Percentiles rank a stretch among this genome's conserved stretches.
Evolutionary conservation across 2,329 filamentous ascomycete genomes (phyloP).

Genomic region (Trichoderma asperellum): DNA sequence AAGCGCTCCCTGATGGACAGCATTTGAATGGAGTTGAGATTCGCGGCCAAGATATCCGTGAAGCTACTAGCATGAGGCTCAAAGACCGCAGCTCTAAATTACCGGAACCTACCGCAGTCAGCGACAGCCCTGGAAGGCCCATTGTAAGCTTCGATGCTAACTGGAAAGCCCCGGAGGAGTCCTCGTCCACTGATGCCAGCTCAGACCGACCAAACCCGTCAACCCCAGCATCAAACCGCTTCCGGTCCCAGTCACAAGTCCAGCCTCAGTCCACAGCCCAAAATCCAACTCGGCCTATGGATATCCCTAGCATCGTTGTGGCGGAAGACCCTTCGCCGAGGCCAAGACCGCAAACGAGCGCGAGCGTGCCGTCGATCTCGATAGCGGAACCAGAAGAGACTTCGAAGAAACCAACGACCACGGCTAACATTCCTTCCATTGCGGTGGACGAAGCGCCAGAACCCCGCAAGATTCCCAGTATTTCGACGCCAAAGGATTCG

Average conservation of each 20-base stretch:
- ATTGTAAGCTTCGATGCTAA: conserved; percentile 95
- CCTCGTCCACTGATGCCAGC: conserved; percentile 66
- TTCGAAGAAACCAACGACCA: conserved; percentile 37
- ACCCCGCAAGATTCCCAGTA: conserved; percentile 48
- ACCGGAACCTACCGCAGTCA: conserved; percentile 87
- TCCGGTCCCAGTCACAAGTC: conserved; percentile 25
- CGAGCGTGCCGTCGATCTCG: conserved; percentile 44
- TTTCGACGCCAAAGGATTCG: conserved; percentile 52
- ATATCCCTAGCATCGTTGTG: conserved; percentile 60
- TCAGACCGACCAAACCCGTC: conserved; percentile 46
- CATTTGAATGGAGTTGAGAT: conserved; percentile 82
- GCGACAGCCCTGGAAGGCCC: conserved; percentile 84
- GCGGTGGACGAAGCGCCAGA: conserved; percentile 43
- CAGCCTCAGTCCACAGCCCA: conserved; percentile 28
- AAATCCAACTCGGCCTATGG: conserved; percentile 43
- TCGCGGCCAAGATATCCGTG: conserved; percentile 82
- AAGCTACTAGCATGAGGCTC: conserved; percentile 86
- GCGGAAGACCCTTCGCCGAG: conserved; percentile 50
- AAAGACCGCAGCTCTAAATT: conserved; percentile 86
- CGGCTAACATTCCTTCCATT: conserved; percentile 56
- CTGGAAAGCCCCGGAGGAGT: conserved; percentile 73
- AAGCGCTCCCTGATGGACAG: conserved; percentile 50
- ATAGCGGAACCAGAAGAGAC: conserved; percentile 39
- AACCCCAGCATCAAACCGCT: conserved; percentile 27
- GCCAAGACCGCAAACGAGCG: conserved; percentile 37